These are phyloP conservation scores for Komagataea norvegica DNA, from an alignment of 1,139 yeast species.

Conservation along the genomic window DNA sequence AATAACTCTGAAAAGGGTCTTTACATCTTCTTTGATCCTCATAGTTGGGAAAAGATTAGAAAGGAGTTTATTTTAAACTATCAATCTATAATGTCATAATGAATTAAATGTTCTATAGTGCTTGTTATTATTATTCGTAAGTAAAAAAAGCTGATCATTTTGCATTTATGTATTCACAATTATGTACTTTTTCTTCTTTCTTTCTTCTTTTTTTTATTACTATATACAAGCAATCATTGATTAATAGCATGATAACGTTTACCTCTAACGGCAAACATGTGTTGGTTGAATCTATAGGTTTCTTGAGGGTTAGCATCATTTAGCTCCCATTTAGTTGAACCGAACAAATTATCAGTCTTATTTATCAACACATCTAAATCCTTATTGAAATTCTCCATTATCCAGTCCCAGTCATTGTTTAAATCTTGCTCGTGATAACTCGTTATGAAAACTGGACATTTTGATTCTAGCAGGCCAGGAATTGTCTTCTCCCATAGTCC, in stretches of 20 bases:
- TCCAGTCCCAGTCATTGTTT: conserved; percentile 66
- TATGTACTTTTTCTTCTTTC: neutral
- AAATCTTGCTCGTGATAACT: conserved; percentile 81
- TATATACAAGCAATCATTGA: conserved; percentile 17
- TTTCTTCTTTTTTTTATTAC: neutral
- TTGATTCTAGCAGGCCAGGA: conserved; percentile 83
- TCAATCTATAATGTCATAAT: conserved; percentile 42
- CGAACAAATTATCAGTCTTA: conserved; percentile 66
- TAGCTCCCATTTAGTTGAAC: conserved; percentile 89
- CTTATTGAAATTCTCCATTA: conserved; percentile 57
- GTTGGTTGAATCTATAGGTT: conserved; percentile 86
- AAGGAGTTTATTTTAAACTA: conserved; percentile 74
- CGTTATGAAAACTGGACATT: conserved; percentile 87
- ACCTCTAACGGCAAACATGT: conserved; percentile 88
- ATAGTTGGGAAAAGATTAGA: conserved; percentile 91
- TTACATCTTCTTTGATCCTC: conserved; percentile 95
- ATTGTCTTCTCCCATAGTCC: conserved; percentile 91
- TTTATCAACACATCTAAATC: conserved; percentile 82
- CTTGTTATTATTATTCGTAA: too few relatives aligned
- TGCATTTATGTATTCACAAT: too few relatives aligned
- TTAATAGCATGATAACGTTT: conserved; percentile 86
- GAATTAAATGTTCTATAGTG: too few relatives aligned
- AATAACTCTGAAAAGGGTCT: conserved; percentile 90
- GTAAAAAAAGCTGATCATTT: too few relatives aligned
- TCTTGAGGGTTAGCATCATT: conserved; percentile 90